Base-by-base conservation (phyloP, 1,139 yeast species). In the Sugiyamaella neomexicana region DNA sequence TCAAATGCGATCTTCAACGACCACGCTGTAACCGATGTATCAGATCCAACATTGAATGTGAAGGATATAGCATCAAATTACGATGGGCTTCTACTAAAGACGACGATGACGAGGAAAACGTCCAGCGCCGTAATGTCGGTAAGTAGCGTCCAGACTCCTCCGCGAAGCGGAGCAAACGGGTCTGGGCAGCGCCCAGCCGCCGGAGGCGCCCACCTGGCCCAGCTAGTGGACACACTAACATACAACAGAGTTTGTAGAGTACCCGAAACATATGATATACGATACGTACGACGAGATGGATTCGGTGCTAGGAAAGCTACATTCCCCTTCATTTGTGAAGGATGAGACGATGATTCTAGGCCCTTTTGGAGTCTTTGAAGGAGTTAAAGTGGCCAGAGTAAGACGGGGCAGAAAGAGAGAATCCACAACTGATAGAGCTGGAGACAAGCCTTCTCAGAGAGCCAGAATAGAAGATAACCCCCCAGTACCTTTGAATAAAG, bases 201-300 rank as follows among this genome's bases (percentile, higher is more conserved):
- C 12, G 32, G 29, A 16, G 36, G 8, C 36, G 8, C n/a, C n/a
- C n/a, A n/a, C n/a, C 8, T 29, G 5, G n/a, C 34, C 2, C 10
- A 29, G 34, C 34, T 29, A 29, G 34, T 29, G 34, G 7, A 5
- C 7, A 9, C 3, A 42, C 46, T 43, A 43, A 43, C 46, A 29
- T 2, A 31, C 13, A 31, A 17, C 86, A n/a, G 91, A 80, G 1
- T 86, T 86, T 69, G 96, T 89, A 1, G 77, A 72, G 52, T 90
- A 90, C 61, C 77, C 82, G 2, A 74, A 77, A 70, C 80, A 80
- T 51, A 73, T 74, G 66, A 80, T 80, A 2, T 89, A 89, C 66
- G 80, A 79, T 49, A 80, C 83, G 10, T 89, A 90, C 65, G 90
- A 87, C 45, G 96, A 88, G 41, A 85, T 90, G 84, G 96, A 89